A percentile compares a stretch with the other conserved stretches of the same genome.
Conservation (phyloP, 129 eudicot species). For the Tagetes patula region DNA sequence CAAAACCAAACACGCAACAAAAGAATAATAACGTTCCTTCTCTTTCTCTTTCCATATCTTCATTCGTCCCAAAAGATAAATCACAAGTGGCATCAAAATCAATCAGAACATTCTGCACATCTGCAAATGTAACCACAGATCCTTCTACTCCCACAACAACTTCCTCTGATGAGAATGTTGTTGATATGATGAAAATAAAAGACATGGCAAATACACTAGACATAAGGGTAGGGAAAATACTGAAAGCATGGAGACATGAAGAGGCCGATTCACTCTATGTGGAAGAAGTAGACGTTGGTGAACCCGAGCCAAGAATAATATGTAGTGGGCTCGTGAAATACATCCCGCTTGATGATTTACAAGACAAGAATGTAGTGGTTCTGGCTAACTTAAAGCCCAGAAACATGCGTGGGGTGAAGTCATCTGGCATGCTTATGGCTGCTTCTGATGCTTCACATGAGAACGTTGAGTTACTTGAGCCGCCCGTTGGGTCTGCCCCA, state of each 20-base stretch:
- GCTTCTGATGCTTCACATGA: conserved; percentile 96
- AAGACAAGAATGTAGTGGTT: conserved; percentile 69
- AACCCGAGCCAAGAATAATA: conserved; percentile 74
- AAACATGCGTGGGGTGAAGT: conserved; percentile 95
- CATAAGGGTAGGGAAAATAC: conserved; percentile 69
- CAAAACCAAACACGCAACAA: conserved; percentile 24
- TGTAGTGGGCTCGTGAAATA: conserved; percentile 94
- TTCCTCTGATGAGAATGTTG: conserved; percentile 19
- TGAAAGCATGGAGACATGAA: conserved; percentile 82
- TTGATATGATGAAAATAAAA: conserved; percentile 36
- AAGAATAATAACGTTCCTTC: conserved; percentile 21
- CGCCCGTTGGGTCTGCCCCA: conserved; percentile 67
- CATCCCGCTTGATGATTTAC: conserved; percentile 63
- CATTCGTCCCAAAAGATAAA: conserved; percentile 17
- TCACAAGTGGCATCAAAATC: conserved; percentile 14
- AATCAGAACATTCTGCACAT: conserved; percentile 36
- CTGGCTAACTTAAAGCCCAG: conserved; percentile 92
- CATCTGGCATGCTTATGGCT: conserved; percentile 99
- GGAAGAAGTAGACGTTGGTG: conserved; percentile 90
- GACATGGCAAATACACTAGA: conserved; percentile 71
- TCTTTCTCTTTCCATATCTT: conserved; percentile 27
- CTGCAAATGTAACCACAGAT: conserved; percentile 27
- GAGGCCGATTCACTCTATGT: conserved; percentile 93
- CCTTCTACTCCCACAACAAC: conserved; percentile 27
- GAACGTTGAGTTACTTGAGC: conserved; percentile 88